Evolutionary conservation across 2,329 filamentous ascomycete genomes (phyloP).

Genomic region (Parastagonospora avenae): DNA sequence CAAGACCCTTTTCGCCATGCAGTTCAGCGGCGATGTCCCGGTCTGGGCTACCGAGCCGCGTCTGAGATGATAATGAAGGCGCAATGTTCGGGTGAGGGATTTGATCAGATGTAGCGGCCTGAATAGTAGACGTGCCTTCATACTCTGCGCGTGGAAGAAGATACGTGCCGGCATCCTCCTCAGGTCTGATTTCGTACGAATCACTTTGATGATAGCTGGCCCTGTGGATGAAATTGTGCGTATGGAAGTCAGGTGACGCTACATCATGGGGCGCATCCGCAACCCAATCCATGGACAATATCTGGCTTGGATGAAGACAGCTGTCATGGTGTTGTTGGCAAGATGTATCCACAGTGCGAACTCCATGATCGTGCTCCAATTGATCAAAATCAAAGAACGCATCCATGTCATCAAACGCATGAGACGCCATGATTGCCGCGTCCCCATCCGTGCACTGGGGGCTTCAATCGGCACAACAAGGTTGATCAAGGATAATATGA

Average conservation of each 20-base stretch:
- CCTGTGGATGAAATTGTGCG: too few species aligned
- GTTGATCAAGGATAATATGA: slow-evolving; percentile 6
- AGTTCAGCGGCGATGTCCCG: background rate
- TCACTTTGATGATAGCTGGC: too few species aligned
- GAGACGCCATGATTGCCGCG: slow-evolving; percentile 19
- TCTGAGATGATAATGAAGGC: slow-evolving; percentile 10
- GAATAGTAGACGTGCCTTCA: background rate
- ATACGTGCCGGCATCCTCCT: too few species aligned
- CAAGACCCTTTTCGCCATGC: background rate
- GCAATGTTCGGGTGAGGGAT: background rate
- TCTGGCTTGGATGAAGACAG: slow-evolving; percentile 2
- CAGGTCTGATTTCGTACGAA: too few species aligned
- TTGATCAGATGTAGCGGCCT: background rate
- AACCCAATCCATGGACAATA: slow-evolving; percentile 36
- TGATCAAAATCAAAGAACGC: slow-evolving; percentile 46
- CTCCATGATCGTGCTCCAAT: slow-evolving; percentile 26
- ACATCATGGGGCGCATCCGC: background rate
- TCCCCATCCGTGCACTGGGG: slow-evolving; percentile 1
- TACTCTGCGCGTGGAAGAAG: too few species aligned
- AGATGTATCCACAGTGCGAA: slow-evolving; percentile 1
- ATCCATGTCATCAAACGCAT: slow-evolving; percentile 27
- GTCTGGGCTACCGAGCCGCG: background rate
- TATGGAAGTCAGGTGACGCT: too few species aligned
- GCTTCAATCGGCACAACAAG: slow-evolving; percentile 17
- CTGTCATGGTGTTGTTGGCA: slow-evolving; percentile 1